These are phyloP conservation scores for Phaeosphaeriaceae sp. DNA, from an alignment of 2,329 filamentous ascomycete genomes.

Conservation along the genomic window DNA sequence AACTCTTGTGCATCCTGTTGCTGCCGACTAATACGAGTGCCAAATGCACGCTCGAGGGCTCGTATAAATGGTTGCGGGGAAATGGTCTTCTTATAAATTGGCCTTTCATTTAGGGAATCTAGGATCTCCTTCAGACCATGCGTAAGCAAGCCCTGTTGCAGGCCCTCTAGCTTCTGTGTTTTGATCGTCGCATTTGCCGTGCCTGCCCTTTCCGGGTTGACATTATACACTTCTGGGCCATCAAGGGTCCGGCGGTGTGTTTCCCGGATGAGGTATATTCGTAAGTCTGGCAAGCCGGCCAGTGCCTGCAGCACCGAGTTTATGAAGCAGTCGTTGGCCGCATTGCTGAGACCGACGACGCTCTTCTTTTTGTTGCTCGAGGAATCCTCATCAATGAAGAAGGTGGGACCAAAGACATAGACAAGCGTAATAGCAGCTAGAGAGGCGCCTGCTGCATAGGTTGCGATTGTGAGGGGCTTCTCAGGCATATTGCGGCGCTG, in stretches of 20 bases:
- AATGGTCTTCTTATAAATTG: conserved; percentile 92
- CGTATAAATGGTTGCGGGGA: conserved; percentile 84
- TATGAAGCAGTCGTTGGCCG: conserved; percentile 84
- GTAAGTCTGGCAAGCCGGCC: conserved; percentile 85
- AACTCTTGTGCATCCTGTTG: conserved; percentile 99
- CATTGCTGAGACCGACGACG: conserved; percentile 84
- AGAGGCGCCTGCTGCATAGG: conserved; percentile 93
- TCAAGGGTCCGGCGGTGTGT: conserved; percentile 83
- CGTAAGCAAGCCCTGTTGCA: conserved; percentile 85
- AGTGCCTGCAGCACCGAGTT: conserved; percentile 95
- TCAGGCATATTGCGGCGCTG: conserved; percentile 70
- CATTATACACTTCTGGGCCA: conserved; percentile 74
- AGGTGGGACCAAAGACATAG: conserved; percentile 98
- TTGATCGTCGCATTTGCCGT: conserved; percentile 49
- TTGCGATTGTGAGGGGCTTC: conserved; percentile 80
- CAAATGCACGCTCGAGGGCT: conserved; percentile 83
- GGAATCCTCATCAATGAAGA: conserved; percentile 85
- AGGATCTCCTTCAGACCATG: conserved; percentile 89
- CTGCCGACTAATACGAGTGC: conserved; percentile 87
- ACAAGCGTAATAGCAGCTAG: conserved; percentile 93
- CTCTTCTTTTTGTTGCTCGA: conserved; percentile 72
- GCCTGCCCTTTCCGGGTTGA: conserved; percentile 58
- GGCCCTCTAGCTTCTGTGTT: conserved; percentile 59
- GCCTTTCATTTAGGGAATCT: conserved; percentile 89
- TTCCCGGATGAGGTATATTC: conserved; percentile 90